A percentile compares a stretch with the other conserved stretches of the same genome.
Conservation (phyloP, 2,329 filamentous ascomycete species). For the Aspergillus sp. region DNA sequence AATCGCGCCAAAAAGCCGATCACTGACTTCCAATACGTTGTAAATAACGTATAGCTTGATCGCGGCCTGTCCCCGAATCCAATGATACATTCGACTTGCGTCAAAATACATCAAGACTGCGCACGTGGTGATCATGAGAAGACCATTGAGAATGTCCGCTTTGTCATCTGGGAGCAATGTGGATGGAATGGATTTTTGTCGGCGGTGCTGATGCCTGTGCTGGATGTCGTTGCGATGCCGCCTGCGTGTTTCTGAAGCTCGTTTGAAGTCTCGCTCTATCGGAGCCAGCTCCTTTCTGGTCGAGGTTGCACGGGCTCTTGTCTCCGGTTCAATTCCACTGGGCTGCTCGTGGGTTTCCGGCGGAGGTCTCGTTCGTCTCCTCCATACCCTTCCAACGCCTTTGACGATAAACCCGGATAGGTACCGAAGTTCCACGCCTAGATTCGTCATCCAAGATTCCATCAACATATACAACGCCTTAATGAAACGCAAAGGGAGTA, state of each 20-base stretch:
- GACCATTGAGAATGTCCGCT: slow-evolving; percentile 87
- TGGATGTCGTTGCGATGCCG: slow-evolving; percentile 30
- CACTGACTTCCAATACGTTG: slow-evolving; percentile 88
- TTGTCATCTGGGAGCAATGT: slow-evolving; percentile 85
- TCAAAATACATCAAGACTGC: slow-evolving; percentile 85
- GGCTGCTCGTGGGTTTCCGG: slow-evolving; percentile 17
- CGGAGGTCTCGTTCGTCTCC: slow-evolving; percentile 42
- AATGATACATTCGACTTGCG: slow-evolving; percentile 96
- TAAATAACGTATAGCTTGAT: slow-evolving; percentile 99
- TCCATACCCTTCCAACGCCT: slow-evolving; percentile 78
- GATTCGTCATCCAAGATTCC: slow-evolving; percentile 73
- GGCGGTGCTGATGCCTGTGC: slow-evolving; percentile 56
- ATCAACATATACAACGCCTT: slow-evolving; percentile 75
- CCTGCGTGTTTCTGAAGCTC: slow-evolving; percentile 21
- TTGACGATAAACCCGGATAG: slow-evolving; percentile 74
- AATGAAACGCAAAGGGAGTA: slow-evolving; percentile 83
- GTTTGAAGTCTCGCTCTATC: slow-evolving; percentile 22
- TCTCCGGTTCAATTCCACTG: slow-evolving; percentile 21
- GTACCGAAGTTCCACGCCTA: slow-evolving; percentile 70
- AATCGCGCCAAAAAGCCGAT: slow-evolving; percentile 83
- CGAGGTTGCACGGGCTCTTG: slow-evolving; percentile 16
- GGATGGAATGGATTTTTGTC: slow-evolving; percentile 82
- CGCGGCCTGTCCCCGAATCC: slow-evolving; percentile 90
- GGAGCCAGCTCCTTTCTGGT: slow-evolving; percentile 13
- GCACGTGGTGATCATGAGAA: slow-evolving; percentile 83